phyloP scores from a whole-genome alignment of 495 filamentous ascomycete genomes.

The Lasiosphaeriaceae sp. region DNA sequence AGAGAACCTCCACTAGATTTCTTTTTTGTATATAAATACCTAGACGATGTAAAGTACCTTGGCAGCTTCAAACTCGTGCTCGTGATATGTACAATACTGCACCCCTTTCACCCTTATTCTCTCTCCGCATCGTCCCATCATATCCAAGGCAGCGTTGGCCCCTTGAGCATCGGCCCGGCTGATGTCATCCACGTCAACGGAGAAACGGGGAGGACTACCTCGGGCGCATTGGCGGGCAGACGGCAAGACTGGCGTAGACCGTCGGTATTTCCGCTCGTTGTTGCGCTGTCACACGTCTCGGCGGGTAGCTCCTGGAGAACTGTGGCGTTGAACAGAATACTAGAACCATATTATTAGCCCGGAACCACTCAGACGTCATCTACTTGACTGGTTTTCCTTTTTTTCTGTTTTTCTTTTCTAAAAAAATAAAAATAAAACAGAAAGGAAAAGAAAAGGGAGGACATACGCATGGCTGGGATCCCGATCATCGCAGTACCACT shows the following conservation, averaged over 20 bases:
- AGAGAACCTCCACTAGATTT: no score
- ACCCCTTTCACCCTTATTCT: no score
- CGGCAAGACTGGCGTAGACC: not conserved
- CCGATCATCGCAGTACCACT: conserved; percentile 27
- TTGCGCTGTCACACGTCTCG: not conserved
- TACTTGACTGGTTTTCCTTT: not conserved
- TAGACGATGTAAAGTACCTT: no score
- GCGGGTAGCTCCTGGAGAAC: conserved; percentile 3
- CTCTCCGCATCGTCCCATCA: no score
- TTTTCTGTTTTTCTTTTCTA: no score
- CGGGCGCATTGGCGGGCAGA: not conserved
- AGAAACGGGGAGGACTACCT: not conserved
- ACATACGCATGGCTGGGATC: conserved; percentile 24
- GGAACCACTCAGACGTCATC: not conserved
- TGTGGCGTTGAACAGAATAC: not conserved
- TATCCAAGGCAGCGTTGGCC: conserved; percentile 12
- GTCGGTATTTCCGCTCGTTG: not conserved
- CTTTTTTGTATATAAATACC: no score
- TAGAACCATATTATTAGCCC: not conserved
- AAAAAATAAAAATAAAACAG: no score
- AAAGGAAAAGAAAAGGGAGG: not conserved
- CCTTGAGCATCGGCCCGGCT: conserved; percentile 10
- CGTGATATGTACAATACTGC: no score
- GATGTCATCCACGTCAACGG: conserved; percentile 5
- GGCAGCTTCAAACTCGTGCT: no score